These are phyloP conservation scores for Trichoderma asperellum DNA, from an alignment of 2,329 filamentous ascomycete genomes.

Conservation along the genomic window DNA sequence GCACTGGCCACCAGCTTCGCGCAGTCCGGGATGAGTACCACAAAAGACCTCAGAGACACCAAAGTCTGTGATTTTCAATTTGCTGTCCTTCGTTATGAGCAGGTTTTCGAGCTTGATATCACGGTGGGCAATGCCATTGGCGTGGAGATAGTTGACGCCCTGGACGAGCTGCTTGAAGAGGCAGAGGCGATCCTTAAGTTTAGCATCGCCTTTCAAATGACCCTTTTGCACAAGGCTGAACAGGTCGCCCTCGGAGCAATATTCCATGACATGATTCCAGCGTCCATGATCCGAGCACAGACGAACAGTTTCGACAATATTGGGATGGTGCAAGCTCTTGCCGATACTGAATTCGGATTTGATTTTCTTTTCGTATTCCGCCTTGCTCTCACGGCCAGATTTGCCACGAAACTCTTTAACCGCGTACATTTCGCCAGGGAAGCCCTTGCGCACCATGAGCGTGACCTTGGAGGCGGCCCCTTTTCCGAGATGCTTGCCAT, in stretches of 20 bases:
- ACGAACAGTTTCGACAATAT: slow-evolving; percentile 79
- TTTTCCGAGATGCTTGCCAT: slow-evolving; percentile 77
- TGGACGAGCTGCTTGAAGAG: slow-evolving; percentile 88
- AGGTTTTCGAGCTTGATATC: slow-evolving; percentile 92
- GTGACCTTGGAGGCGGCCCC: slow-evolving; percentile 83
- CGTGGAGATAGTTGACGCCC: slow-evolving; percentile 80
- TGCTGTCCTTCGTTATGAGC: slow-evolving; percentile 75
- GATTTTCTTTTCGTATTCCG: slow-evolving; percentile 85
- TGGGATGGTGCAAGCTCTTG: slow-evolving; percentile 82
- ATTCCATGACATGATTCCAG: slow-evolving; percentile 95
- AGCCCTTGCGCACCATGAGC: slow-evolving; percentile 74
- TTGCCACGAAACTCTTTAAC: slow-evolving; percentile 87
- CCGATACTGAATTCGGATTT: slow-evolving; percentile 89
- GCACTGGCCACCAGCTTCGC: slow-evolving; percentile 73
- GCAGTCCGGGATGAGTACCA: slow-evolving; percentile 77
- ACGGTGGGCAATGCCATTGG: slow-evolving; percentile 83
- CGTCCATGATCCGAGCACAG: slow-evolving; percentile 74
- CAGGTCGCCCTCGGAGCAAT: slow-evolving; percentile 80
- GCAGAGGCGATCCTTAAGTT: slow-evolving; percentile 72
- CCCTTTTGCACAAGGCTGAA: slow-evolving; percentile 74
- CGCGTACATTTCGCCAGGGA: slow-evolving; percentile 69
- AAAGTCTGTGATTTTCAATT: slow-evolving; percentile 90
- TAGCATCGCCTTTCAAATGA: slow-evolving; percentile 67
- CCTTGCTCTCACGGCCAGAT: slow-evolving; percentile 67
- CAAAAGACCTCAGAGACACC: slow-evolving; percentile 86